A percentile compares a stretch with the other conserved stretches of the same genome.
phyloP scores from a whole-genome alignment of 352 stramenopile genomes.

The Phytophthora pseudosyringae region DNA sequence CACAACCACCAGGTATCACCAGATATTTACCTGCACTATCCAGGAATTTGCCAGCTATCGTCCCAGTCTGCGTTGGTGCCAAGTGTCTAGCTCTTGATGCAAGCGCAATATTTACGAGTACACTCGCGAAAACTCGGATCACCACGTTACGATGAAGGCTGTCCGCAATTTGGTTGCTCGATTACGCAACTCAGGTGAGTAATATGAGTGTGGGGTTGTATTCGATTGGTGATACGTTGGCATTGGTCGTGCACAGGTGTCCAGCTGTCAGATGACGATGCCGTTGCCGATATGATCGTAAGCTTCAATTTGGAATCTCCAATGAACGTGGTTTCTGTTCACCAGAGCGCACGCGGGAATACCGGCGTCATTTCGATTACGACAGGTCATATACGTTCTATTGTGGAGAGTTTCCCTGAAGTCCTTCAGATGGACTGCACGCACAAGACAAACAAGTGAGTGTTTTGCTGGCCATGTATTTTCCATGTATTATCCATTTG shows the following conservation, averaged over 20 bases:
- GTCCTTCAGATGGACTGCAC: slow-evolving; percentile 12
- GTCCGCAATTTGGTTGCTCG: neutral
- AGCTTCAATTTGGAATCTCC: slow-evolving; percentile 6
- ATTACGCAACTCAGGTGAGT: neutral
- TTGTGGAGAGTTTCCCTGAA: slow-evolving; percentile 2
- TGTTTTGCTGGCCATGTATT: neutral
- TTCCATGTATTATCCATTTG: neutral
- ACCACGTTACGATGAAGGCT: slow-evolving; percentile 9
- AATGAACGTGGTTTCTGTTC: neutral
- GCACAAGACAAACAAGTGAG: slow-evolving; percentile 8
- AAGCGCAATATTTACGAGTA: slow-evolving; percentile 12
- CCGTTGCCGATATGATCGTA: slow-evolving; percentile 7
- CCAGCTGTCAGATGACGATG: slow-evolving; percentile 8
- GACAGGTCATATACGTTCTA: neutral
- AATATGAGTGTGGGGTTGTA: neutral
- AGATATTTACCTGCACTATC: slow-evolving; percentile 14
- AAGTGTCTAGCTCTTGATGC: slow-evolving; percentile 10
- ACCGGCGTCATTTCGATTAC: slow-evolving; percentile 7
- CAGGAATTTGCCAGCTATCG: slow-evolving; percentile 26
- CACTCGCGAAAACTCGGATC: slow-evolving; percentile 12
- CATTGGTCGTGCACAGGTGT: neutral
- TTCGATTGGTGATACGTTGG: neutral
- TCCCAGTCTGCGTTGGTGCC: neutral
- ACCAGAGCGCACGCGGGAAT: slow-evolving; percentile 6
- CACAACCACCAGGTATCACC: slow-evolving; percentile 11